Percentiles rank a stretch among this genome's conserved stretches.
phyloP scores from a whole-genome alignment of 345 rosid genomes.

The Hibiscus tridactylites region DNA sequence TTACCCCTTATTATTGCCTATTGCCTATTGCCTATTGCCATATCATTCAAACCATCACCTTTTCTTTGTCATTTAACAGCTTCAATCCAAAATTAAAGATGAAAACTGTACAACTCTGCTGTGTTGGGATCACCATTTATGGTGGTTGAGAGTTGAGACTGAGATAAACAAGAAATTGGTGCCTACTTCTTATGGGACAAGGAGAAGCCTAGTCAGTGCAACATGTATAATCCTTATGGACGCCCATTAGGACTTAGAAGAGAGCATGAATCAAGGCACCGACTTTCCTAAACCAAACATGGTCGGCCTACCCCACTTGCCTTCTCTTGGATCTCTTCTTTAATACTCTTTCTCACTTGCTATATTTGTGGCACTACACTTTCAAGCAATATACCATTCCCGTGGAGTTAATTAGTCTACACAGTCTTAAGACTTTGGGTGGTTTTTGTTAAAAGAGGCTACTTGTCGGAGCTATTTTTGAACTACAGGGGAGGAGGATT shows the following conservation, averaged over 20 bases:
- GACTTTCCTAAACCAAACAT: slow-evolving; percentile 24
- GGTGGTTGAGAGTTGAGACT: not conserved
- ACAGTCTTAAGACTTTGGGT: too few species aligned
- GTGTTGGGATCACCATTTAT: not conserved
- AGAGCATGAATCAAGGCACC: slow-evolving; percentile 20
- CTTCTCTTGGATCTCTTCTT: slow-evolving; percentile 13
- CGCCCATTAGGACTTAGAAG: slow-evolving; percentile 1
- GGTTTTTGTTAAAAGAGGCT: too few species aligned
- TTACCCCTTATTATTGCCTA: slow-evolving; percentile 12
- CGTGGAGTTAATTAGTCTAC: not conserved
- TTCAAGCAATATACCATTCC: not conserved
- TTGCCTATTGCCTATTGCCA: not conserved
- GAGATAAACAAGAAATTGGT: not conserved
- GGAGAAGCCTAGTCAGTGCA: slow-evolving; percentile 22
- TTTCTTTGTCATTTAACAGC: too few species aligned
- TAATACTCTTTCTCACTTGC: not conserved
- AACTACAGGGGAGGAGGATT: too few species aligned
- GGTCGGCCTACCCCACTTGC: slow-evolving; percentile 20
- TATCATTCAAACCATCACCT: not conserved
- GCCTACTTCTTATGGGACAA: slow-evolving; percentile 13
- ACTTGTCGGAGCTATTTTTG: too few species aligned
- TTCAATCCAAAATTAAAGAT: not conserved
- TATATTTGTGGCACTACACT: not conserved
- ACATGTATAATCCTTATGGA: slow-evolving; percentile 13
- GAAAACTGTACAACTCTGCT: not conserved